Evolutionary conservation across 2,329 filamentous ascomycete genomes (phyloP).

Genomic region (Colletotrichum paranaense): DNA sequence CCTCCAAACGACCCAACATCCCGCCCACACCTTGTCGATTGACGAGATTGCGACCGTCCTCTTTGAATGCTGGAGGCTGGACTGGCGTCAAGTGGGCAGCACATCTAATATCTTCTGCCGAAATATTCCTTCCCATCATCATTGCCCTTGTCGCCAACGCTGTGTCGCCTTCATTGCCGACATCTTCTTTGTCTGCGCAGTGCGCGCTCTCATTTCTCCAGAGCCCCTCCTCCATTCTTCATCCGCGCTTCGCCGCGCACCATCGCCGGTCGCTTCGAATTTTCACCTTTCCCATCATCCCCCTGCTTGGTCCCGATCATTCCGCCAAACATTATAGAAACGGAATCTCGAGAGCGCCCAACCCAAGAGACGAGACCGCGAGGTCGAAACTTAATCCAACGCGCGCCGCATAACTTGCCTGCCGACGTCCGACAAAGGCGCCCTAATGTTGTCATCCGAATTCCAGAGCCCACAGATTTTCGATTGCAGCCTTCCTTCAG

Average conservation of each 20-base stretch:
- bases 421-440: conserved; percentile 30
- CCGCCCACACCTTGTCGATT: conserved; percentile 37
- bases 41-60: conserved; percentile 32
- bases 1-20: conserved; percentile 38
- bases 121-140: conserved; percentile 23
- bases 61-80: conserved; percentile 28
- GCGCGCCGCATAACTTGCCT: conserved; percentile 10
- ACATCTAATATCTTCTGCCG: conserved; percentile 10
- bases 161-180: neutral
- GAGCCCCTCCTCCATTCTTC: conserved; percentile 14
- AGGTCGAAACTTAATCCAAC: conserved; percentile 23
- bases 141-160: neutral
- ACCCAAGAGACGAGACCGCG: conserved; percentile 5
- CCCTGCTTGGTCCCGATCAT: neutral
- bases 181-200: conserved; percentile 31
- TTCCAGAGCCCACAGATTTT: conserved; percentile 37
- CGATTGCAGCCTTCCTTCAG: conserved; percentile 40
- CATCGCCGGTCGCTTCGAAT: conserved; percentile 19
- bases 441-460: conserved; percentile 43
- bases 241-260: conserved; percentile 2
- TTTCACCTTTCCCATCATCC: conserved; percentile 2
- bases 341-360: neutral
- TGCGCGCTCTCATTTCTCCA: conserved; percentile 20
- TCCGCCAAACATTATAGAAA: conserved; percentile 10
- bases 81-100: conserved; percentile 16